Evolutionary conservation across 805 yeast genomes (phyloP).

Genomic region (Saccharomycopsis amapae): DNA sequence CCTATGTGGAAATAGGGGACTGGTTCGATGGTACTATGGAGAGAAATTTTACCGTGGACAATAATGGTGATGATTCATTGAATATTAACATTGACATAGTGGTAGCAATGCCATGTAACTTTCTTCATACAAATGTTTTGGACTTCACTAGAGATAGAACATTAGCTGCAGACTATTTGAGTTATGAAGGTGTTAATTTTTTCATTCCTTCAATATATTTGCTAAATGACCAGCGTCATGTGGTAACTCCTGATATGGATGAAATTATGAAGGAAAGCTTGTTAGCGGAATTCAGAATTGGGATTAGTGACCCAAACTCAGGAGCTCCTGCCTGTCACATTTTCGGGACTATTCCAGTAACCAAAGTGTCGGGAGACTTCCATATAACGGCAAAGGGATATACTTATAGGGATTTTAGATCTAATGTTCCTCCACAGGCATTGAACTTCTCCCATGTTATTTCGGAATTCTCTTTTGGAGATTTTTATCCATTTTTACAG

Average conservation of each 20-base stretch:
- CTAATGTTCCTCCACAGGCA: conserved; percentile 39
- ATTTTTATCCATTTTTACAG: conserved; percentile 73
- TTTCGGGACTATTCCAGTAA: conserved; percentile 76
- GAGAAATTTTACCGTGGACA: conserved; percentile 72
- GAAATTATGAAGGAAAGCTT: conserved; percentile 58
- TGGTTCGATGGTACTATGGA: conserved; percentile 76
- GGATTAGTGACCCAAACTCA: conserved; percentile 34
- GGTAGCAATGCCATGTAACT: conserved; percentile 79
- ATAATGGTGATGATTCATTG: conserved; percentile 46
- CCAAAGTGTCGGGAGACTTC: conserved; percentile 78
- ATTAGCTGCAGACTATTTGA: conserved; percentile 68
- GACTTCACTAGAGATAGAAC: conserved; percentile 75
- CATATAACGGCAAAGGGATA: conserved; percentile 74
- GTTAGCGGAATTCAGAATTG: conserved; percentile 54
- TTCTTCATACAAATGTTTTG: conserved; percentile 62
- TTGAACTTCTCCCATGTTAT: conserved; percentile 80
- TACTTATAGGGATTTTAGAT: conserved; percentile 46
- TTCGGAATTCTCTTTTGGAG: conserved; percentile 85
- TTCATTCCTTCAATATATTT: conserved; percentile 44
- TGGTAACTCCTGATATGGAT: conserved; percentile 56
- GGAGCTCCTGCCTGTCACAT: conserved; percentile 81
- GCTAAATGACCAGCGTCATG: conserved; percentile 40
- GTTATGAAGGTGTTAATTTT: conserved; percentile 58
- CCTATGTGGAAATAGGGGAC: conserved; percentile 83
- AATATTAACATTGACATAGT: conserved; percentile 72